Evolutionary conservation across 495 filamentous ascomycete genomes (phyloP), one percentile per base, ranked within the genome.

Genomic region (Penicillium taxi): DNA sequence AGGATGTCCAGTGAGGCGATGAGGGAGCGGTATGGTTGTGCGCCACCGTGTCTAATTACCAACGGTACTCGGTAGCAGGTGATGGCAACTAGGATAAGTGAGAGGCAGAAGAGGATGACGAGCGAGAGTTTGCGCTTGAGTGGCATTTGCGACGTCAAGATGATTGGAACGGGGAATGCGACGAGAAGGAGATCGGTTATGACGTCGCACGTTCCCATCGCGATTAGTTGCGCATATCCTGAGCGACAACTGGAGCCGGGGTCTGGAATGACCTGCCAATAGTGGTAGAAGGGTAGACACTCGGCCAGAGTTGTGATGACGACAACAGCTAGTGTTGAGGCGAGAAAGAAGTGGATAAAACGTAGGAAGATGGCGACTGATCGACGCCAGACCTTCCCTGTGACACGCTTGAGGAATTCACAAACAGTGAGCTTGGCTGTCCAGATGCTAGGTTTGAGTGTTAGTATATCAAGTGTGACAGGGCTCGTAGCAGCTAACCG

Each of bases 181-280:
- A 96, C 77, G 18, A 98, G 75, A 3, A 94, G 64, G 5, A 96
- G 62, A 53, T 98, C 91, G 19, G 89, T 94, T 24, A 93, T 65
- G 38, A 94, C 77, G 50, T 94, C 89, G 53, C 81, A 81, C 13
- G 75, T 70, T 2, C 83, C 89, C 84, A 94, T 91, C 7, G 84
- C 87, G 41, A 94, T 64, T 17, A 96, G 74, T 45, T 96, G 85
- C 21, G 75, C 81, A 50, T 83, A 90, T 17, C 84, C 87, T 52
- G 80, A 74, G 18, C 91, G 79, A 62, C 91, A 98, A 44, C 73
- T 69, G 9, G 83, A 77, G 16, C 86, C 87, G 13, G 91, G 89
- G 52, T 94, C 86, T 6, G 91, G 91, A 14, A 78, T 59, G 5
- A 96, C 86, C 57, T 94, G 88, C 87, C 86, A 96, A 65, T 94